Conservation (phyloP, 169 alveolate species). For the Plasmodium relictum region DNA sequence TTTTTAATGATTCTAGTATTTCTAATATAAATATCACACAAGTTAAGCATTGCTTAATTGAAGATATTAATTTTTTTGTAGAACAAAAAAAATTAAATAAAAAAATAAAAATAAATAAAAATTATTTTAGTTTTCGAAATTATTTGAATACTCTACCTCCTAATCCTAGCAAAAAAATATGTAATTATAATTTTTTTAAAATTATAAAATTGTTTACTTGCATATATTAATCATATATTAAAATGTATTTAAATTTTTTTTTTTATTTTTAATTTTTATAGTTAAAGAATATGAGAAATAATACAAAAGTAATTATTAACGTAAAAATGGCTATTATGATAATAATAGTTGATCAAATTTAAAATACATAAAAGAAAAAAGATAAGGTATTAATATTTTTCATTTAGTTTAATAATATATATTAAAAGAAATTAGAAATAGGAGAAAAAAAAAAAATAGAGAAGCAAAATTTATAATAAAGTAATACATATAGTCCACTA, state of each 20-base stretch:
- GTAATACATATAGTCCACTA: no score
- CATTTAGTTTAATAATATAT: no score
- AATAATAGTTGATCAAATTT: no score
- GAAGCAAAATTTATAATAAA: no score
- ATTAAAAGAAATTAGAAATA: no score
- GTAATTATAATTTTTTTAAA: constrained; percentile 8
- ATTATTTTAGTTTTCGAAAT: constrained; percentile 15
- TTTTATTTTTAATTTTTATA: constrained; percentile 16
- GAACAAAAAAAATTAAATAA: constrained; percentile 46
- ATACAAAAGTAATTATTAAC: background rate
- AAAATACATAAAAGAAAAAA: no score
- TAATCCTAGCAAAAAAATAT: constrained; percentile 33
- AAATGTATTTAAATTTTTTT: background rate
- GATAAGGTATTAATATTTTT: no score
- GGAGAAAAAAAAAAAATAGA: no score
- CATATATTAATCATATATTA: background rate
- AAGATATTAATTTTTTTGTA: constrained; percentile 20
- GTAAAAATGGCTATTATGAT: background rate
- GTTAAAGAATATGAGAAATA: constrained; percentile 43
- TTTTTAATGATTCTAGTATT: constrained; percentile 1
- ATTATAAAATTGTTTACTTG: background rate
- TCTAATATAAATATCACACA: background rate
- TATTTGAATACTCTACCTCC: constrained; percentile 61
- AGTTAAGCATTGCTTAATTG: constrained; percentile 5
- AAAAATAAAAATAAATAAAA: constrained; percentile 57